phyloP scores from a whole-genome alignment of 495 filamentous ascomycete genomes.

The Choiromyces venosus region DNA sequence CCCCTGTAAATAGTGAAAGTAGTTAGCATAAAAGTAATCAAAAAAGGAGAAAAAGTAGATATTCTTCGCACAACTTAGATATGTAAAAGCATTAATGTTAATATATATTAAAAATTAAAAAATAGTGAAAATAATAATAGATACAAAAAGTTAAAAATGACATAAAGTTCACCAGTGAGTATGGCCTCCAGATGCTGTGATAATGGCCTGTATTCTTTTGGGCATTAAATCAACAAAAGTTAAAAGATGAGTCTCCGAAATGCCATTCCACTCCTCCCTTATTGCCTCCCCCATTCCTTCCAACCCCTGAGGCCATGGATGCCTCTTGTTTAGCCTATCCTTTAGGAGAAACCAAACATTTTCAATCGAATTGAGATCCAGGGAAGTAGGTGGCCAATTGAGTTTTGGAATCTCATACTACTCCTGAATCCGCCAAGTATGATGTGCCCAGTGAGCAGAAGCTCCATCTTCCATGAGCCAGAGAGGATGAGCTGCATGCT shows the following conservation, averaged over 20 bases:
- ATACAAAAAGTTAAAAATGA: no score
- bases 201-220: conserved; percentile 8
- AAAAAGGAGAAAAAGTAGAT: no score
- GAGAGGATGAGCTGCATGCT: neutral
- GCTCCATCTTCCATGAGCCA: conserved; percentile 16
- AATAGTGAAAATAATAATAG: no score
- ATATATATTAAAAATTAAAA: no score
- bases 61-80: no score
- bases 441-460: neutral
- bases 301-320: neutral
- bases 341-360: conserved; percentile 16
- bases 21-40: no score
- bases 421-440: neutral
- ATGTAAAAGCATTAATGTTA: no score
- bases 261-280: conserved; percentile 14
- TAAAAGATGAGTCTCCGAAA: conserved; percentile 10
- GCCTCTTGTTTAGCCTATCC: conserved; percentile 11
- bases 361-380: neutral
- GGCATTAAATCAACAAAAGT: conserved; percentile 15
- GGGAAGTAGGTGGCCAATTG: neutral
- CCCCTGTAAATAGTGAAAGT: no score
- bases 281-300: conserved; percentile 3
- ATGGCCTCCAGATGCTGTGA: conserved; percentile 4
- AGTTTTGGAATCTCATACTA: neutral
- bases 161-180: neutral